These are phyloP conservation scores for Musa acuminata DNA, from an alignment of 176 grass and related monocot species.

Conservation along the genomic window DNA sequence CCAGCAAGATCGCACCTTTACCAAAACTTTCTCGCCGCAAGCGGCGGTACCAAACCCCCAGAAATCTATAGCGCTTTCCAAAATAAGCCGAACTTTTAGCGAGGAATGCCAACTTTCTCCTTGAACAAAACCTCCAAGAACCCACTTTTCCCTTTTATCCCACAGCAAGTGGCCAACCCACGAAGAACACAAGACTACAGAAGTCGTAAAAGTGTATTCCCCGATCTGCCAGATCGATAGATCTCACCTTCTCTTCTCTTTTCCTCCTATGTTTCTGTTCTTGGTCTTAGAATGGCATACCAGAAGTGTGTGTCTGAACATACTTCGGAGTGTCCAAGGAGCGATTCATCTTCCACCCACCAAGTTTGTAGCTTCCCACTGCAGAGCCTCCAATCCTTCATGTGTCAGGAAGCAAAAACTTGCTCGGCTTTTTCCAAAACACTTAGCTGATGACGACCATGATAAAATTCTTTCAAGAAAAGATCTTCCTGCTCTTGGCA, in stretches of 20 bases:
- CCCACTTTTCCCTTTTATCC: neutral
- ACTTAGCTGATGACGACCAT: no score
- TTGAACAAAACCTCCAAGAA: neutral
- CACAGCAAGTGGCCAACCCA: neutral
- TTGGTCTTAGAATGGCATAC: neutral
- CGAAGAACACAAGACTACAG: neutral
- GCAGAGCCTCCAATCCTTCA: no score
- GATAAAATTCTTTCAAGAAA: no score
- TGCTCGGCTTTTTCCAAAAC: no score
- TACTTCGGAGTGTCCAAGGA: no score
- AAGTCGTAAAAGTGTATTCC: neutral
- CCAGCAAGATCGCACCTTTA: neutral
- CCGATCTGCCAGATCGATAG: neutral
- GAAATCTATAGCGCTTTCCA: neutral
- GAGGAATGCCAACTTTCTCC: neutral
- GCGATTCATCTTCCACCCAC: neutral
- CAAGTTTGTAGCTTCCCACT: no score
- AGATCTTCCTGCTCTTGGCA: no score
- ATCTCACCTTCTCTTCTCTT: neutral
- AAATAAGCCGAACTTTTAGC: neutral
- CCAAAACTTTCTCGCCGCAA: neutral
- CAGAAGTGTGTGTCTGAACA: neutral
- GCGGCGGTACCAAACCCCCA: neutral
- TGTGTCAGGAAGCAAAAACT: no score
- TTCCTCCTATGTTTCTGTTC: neutral